Conservation (phyloP, 805 yeast species). For the Wickerhamiella shivajii region DNA sequence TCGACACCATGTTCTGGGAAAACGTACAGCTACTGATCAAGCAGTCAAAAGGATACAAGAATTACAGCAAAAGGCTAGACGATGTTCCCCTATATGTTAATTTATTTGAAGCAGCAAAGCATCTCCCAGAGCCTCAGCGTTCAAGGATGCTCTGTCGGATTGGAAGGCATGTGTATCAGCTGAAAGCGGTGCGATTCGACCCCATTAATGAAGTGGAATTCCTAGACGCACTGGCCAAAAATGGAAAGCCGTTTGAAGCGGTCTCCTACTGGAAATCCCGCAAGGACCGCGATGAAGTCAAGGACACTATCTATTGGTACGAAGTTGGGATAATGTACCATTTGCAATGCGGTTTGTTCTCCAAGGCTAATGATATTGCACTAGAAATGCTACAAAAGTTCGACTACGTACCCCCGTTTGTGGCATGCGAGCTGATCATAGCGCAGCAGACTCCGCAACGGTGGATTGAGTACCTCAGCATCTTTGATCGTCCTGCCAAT, state of each 20-base stretch:
- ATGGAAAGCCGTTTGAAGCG: constrained; percentile 13
- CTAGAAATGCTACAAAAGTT: background rate
- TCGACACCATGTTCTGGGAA: constrained; percentile 14
- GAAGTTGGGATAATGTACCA: constrained; percentile 17
- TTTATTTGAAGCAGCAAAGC: constrained; percentile 17
- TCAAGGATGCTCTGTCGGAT: constrained; percentile 7
- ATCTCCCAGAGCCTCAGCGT: constrained; percentile 6
- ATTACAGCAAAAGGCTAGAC: background rate
- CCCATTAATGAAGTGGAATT: constrained; percentile 20
- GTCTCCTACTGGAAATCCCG: constrained; percentile 15
- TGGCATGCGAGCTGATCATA: constrained; percentile 10
- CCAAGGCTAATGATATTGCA: constrained; percentile 12
- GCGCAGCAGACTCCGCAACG: background rate
- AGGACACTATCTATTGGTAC: constrained; percentile 13
- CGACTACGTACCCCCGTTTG: constrained; percentile 9
- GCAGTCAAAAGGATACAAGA: constrained; percentile 9
- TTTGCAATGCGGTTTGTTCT: constrained; percentile 14
- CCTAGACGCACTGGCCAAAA: constrained; percentile 15
- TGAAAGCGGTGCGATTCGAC: constrained; percentile 16
- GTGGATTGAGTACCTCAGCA: constrained; percentile 2
- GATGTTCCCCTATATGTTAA: constrained; percentile 11
- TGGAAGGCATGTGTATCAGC: constrained; percentile 15
- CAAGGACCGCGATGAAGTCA: constrained; percentile 10
- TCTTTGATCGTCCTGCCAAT: background rate
- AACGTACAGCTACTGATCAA: constrained; percentile 2